phyloP scores from a whole-genome alignment of 2,329 filamentous ascomycete genomes.

The Talaromyces sp. region DNA sequence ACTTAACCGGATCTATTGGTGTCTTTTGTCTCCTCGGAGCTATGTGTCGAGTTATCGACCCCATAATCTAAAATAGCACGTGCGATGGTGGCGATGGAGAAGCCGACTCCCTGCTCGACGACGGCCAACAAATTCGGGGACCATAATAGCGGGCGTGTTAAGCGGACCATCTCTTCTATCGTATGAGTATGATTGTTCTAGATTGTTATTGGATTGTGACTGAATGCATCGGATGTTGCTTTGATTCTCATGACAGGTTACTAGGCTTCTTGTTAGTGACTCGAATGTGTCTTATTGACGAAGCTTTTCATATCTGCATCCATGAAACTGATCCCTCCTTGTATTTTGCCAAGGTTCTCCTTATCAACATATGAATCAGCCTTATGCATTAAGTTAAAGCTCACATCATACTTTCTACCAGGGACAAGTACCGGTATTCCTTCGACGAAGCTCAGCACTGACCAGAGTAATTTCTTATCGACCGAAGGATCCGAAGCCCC shows the following conservation, averaged over 20 bases:
- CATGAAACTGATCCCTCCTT: not conserved
- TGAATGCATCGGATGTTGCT: not conserved
- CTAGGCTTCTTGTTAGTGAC: not conserved
- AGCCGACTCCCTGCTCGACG: not conserved
- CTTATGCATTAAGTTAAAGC: not conserved
- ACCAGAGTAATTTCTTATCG: not conserved
- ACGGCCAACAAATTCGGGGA: not conserved
- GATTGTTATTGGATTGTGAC: not conserved
- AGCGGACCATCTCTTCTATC: not conserved
- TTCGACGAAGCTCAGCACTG: not conserved
- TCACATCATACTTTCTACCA: not conserved
- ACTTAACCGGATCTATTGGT: not conserved
- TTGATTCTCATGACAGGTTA: not conserved
- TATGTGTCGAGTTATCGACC: not conserved
- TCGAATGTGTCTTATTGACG: not conserved
- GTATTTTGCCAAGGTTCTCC: no score
- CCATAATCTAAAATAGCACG: constrained; percentile 3
- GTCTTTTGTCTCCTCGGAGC: not conserved
- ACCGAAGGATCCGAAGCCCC: not conserved
- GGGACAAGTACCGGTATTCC: not conserved
- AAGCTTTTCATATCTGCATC: not conserved
- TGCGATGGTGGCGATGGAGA: not conserved
- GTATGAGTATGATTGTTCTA: not conserved
- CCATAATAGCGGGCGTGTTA: not conserved
- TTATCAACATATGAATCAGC: not conserved